A percentile compares a stretch with the other conserved stretches of the same genome.
These are phyloP conservation scores for Colletotrichum sp. DNA, from an alignment of 2,329 filamentous ascomycete genomes.

Conservation along the genomic window DNA sequence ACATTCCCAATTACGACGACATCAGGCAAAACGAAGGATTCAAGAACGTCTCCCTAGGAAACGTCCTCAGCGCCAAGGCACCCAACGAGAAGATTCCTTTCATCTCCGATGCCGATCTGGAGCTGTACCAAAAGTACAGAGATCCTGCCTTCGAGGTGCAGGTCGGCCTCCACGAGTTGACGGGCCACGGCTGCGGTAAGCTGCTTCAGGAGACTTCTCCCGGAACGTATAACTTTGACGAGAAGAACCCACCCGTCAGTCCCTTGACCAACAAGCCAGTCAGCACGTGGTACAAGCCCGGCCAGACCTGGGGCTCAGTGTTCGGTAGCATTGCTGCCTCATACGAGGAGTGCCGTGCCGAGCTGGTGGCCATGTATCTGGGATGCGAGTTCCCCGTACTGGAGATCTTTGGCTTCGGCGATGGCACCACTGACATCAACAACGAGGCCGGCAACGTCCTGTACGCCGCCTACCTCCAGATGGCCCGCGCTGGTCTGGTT, in stretches of 20 bases:
- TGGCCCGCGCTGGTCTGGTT: constrained; percentile 90
- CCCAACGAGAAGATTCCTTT: constrained; percentile 93
- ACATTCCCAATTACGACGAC: constrained; percentile 74
- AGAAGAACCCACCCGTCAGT: constrained; percentile 78
- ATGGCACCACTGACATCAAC: constrained; percentile 74
- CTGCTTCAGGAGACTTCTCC: constrained; percentile 86
- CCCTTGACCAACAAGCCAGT: constrained; percentile 80
- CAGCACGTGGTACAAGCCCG: constrained; percentile 89
- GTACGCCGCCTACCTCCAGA: constrained; percentile 86
- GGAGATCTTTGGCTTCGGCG: constrained; percentile 88
- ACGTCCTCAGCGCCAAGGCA: constrained; percentile 88
- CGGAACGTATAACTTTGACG: constrained; percentile 88
- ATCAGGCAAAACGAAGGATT: constrained; percentile 85
- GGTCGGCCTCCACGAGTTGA: constrained; percentile 91
- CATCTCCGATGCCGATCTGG: constrained; percentile 78
- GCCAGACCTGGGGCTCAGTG: constrained; percentile 92
- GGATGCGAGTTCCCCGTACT: constrained; percentile 84
- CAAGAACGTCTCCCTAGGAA: constrained; percentile 93
- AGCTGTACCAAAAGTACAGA: constrained; percentile 80
- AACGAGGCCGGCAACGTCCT: constrained; percentile 84
- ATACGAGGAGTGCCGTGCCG: constrained; percentile 94
- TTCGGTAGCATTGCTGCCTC: constrained; percentile 87
- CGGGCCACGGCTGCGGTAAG: constrained; percentile 88
- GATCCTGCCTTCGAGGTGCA: constrained; percentile 93
- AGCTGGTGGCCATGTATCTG: constrained; percentile 91